Evolutionary conservation across 768 basidiomycete genomes (phyloP), one percentile per base, ranked within the genome.

Genomic region (Leccinellum luteum): DNA sequence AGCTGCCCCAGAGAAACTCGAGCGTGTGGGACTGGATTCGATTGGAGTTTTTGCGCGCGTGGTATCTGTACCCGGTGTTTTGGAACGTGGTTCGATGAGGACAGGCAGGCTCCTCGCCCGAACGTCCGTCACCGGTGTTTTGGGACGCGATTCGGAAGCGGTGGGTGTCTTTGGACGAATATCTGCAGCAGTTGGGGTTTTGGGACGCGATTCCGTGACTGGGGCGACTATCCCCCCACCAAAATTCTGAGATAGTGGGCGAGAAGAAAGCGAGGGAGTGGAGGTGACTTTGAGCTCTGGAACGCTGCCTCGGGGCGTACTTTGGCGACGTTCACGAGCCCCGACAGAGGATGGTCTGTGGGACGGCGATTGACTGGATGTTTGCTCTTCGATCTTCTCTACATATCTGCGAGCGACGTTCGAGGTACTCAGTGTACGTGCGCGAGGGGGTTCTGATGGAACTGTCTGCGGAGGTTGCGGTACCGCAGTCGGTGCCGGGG

Each of bases 291-390:
- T 65, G 34, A 60, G 59, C 44, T 67, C 69, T 27, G 64, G 56
- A 19, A 55, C 14, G 35, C 52, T 53, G 4, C 58, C 60, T n/a
- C 62, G 65, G 0, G 82, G 79, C 6, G 79, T 81, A 62, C 81
- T 85, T 51, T 77, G 75, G 13, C 79, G 82, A 51, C 82, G 78
- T 59, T 82, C 80, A 34, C 83, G 76, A 56, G 66, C 68, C 52
- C 71, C 75, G 8, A 52, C 53, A 19, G 60, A 54, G 21, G 57
- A 34, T 6, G 54, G 35, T 52, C 59, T 67, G 7, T 73, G 73
- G 58, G 74, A 75, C 23, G 65, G 63, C 0, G 66, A 43, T 43
- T 45, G 74, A 23, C 75, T 74, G n/a, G 69, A 32, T 19, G 69
- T 60, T 27, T 73, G 73, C 21, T 74, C 76, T 43, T 79, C 76